phyloP scores from a whole-genome alignment of 768 basidiomycete species.

The Paxillus ammoniavirescens region DNA sequence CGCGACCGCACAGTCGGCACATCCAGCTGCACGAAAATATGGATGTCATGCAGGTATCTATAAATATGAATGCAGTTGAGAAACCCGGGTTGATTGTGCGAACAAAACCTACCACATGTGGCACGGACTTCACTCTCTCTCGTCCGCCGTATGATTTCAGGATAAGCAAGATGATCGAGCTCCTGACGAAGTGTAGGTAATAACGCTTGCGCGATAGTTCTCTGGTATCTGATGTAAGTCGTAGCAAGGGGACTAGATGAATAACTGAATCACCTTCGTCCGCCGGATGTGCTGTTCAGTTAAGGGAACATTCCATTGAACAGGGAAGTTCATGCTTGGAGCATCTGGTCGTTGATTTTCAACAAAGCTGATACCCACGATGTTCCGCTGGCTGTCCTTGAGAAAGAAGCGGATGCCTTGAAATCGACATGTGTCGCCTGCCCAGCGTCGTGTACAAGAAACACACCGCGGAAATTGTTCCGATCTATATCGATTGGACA shows the following conservation, averaged over 20 bases:
- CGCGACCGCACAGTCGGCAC: constrained; percentile 87
- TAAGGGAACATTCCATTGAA: constrained; percentile 63
- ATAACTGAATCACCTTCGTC: constrained; percentile 51
- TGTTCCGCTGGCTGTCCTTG: constrained; percentile 54
- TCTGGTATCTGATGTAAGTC: constrained; percentile 37
- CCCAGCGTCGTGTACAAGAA: constrained; percentile 83
- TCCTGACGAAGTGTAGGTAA: constrained; percentile 67
- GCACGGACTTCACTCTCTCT: constrained; percentile 81
- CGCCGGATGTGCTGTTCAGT: constrained; percentile 48
- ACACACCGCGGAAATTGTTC: constrained; percentile 80
- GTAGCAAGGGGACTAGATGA: not conserved
- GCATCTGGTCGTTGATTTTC: constrained; percentile 59
- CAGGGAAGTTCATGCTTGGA: constrained; percentile 60
- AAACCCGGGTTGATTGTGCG: constrained; percentile 3
- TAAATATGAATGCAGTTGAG: constrained; percentile 6
- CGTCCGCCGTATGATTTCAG: constrained; percentile 65
- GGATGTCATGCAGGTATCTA: constrained; percentile 93
- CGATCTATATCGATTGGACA: constrained; percentile 74
- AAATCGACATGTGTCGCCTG: constrained; percentile 84
- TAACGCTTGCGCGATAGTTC: constrained; percentile 64
- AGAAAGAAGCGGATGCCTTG: constrained; percentile 81
- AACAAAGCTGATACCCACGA: constrained; percentile 68
- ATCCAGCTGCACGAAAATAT: constrained; percentile 89
- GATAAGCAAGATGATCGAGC: constrained; percentile 53
- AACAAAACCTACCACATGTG: constrained; percentile 66